Base-by-base conservation (phyloP, 805 yeast species). In the Ogataea pilisensis region DNA sequence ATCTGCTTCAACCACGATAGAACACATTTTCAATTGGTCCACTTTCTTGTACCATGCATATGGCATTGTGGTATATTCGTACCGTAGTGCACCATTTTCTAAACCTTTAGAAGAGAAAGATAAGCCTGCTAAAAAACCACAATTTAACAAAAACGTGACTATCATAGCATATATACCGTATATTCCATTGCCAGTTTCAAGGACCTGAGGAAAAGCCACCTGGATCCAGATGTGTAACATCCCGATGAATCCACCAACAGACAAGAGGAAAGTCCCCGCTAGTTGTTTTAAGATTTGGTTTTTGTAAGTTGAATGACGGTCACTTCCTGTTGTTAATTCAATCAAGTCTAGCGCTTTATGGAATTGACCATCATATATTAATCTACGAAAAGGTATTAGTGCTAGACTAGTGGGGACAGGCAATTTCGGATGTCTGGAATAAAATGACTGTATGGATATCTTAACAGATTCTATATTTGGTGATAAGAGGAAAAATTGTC, bases 1-100 rank as follows among this genome's bases (percentile, higher is more conserved):
- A 59, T 86, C 89, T 37, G 83, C 75, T 44, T 82, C 86, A 25
- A 84, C 72, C 25, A 83, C 70, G 50, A 74, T 71, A 1, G 84
- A 66, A 33, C 82, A 72, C 80, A 85, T 78, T 44, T 74, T 63
- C 70, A 85, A 68, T 55, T 84, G 86, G 50, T 81, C 85, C 17
- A 81, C 74, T 57, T 80, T 85, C 42, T 68, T 63, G 54, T 68
- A 80, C 80, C 88, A 80, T 47, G 76, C 72, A 22, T 73, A 68
- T 39, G 82, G 79, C 41, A 80, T 72, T 0, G 85, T 78, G 4
- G 87, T 87, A 45, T 72, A 72, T 35, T 70, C 73, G 81, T 87
- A 85, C 35, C 76, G 70, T 44, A 82, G 64, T 17, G 79, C 73
- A 12, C 76, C 75, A 16, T 71, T 69, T 26, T 69, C 69, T 36